Evolutionary conservation across 495 filamentous ascomycete species (phyloP).

Genomic region (Penicillium nucicola): DNA sequence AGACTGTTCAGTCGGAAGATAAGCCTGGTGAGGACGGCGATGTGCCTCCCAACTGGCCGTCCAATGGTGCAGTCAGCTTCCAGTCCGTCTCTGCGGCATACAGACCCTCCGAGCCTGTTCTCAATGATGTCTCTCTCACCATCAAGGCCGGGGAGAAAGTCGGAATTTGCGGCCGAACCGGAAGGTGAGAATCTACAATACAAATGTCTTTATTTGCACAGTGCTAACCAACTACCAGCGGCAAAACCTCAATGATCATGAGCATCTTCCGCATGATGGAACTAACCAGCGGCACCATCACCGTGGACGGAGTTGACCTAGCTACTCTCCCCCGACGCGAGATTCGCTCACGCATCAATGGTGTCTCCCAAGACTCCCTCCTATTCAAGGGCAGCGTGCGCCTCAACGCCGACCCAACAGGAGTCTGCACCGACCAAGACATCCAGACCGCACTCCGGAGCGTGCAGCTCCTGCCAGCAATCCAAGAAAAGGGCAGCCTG

Average conservation of each 20-base stretch:
- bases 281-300: conserved; percentile 38
- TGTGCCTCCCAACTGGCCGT: conserved; percentile 47
- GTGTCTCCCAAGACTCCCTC: conserved; percentile 58
- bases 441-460: conserved; percentile 45
- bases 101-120: conserved; percentile 39
- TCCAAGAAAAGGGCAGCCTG: conserved; percentile 50
- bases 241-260: conserved; percentile 48
- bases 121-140: conserved; percentile 48
- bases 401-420: conserved; percentile 47
- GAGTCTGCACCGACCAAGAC: conserved; percentile 25
- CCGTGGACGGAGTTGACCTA: conserved; percentile 48
- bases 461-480: conserved; percentile 46
- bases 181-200: conserved; percentile 29
- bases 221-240: conserved; percentile 25
- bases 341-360: conserved; percentile 46
- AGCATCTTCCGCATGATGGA: conserved; percentile 55
- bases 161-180: conserved; percentile 49
- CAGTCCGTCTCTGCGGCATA: conserved; percentile 38
- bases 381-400: conserved; percentile 45
- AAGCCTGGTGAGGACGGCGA: conserved; percentile 35
- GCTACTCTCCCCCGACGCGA: conserved; percentile 44
- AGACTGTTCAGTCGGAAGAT: conserved; percentile 47
- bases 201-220: background rate
- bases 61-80: conserved; percentile 51
- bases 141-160: conserved; percentile 57